Conservation (phyloP, 306 rosid species). For the Hippophae tibetana region DNA sequence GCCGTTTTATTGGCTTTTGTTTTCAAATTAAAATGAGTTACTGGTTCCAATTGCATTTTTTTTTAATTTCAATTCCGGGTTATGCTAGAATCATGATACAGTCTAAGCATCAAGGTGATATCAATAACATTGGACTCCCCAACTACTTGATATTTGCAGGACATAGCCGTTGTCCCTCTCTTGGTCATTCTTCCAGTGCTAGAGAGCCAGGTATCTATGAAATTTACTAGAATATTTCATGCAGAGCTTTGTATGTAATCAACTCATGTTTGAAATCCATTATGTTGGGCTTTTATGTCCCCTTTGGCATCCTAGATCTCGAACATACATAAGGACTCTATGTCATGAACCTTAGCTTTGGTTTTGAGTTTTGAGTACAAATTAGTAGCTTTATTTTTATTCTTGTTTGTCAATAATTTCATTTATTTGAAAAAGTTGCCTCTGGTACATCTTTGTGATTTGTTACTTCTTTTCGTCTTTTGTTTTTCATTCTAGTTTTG, state of each 20-base stretch:
- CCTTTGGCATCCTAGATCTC: background rate
- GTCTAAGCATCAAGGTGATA: conserved; percentile 6
- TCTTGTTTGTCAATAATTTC: too few species aligned
- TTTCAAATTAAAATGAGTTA: conserved; percentile 12
- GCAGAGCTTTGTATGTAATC: background rate
- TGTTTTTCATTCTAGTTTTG: too few species aligned
- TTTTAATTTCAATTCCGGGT: conserved; percentile 20
- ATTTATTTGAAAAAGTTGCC: too few species aligned
- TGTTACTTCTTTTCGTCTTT: too few species aligned
- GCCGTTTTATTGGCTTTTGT: conserved; percentile 17
- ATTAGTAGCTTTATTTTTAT: too few species aligned
- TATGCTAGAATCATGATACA: conserved; percentile 19
- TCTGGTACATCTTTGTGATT: too few species aligned
- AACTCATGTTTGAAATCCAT: background rate
- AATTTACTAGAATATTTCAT: background rate
- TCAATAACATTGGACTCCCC: conserved; percentile 23
- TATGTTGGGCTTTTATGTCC: background rate
- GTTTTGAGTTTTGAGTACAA: too few species aligned
- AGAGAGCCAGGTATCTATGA: conserved; percentile 79
- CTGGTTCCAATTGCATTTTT: conserved; percentile 6
- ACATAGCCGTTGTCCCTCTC: conserved; percentile 97
- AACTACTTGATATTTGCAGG: conserved; percentile 59
- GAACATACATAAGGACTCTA: too few species aligned
- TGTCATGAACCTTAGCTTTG: too few species aligned
- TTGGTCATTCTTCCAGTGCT: conserved; percentile 93